A percentile compares a stretch with the other conserved stretches of the same genome.
Evolutionary conservation across 2,329 filamentous ascomycete genomes (phyloP).

Genomic region (Cucurbitaria berberidis): DNA sequence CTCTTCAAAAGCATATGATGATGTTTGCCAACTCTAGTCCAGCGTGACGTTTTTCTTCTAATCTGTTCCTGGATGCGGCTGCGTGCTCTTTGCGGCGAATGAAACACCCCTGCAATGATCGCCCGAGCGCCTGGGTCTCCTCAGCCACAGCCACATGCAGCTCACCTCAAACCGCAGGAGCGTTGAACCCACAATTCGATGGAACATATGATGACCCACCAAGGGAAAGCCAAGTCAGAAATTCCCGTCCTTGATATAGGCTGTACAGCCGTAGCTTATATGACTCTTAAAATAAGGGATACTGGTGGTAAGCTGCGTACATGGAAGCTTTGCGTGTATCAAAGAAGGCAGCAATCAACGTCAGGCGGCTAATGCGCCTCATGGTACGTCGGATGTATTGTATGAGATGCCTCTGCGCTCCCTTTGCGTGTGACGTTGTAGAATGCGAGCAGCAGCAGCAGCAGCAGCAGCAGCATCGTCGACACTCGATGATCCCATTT

Average conservation of each 20-base stretch:
- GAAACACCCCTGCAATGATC: conserved; percentile 22
- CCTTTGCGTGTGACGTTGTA: conserved; percentile 15
- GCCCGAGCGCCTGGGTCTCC: conserved; percentile 15
- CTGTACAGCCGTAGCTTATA: too few species aligned
- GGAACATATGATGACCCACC: background rate
- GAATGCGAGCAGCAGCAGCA: too few species aligned
- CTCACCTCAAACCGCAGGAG: conserved; percentile 12
- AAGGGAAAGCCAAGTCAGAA: background rate
- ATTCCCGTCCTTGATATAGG: too few species aligned
- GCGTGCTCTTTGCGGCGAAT: conserved; percentile 10
- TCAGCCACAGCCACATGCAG: conserved; percentile 20
- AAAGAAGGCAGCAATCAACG: conserved; percentile 10
- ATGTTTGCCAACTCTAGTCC: too few species aligned
- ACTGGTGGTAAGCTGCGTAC: background rate
- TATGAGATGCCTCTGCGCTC: conserved; percentile 15
- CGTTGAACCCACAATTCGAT: conserved; percentile 14
- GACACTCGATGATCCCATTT: too few species aligned
- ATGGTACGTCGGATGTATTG: conserved; percentile 19
- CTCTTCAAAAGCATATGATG: background rate
- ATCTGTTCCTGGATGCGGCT: conserved; percentile 18
- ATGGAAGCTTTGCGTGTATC: background rate
- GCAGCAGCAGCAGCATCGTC: too few species aligned
- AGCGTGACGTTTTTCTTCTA: too few species aligned
- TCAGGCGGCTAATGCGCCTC: conserved; percentile 28
- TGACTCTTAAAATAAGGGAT: background rate